Evolutionary conservation across 305 asterid genomes (phyloP), one percentile per base, ranked within the genome.

Genomic region (Solanum aculeatissimum): DNA sequence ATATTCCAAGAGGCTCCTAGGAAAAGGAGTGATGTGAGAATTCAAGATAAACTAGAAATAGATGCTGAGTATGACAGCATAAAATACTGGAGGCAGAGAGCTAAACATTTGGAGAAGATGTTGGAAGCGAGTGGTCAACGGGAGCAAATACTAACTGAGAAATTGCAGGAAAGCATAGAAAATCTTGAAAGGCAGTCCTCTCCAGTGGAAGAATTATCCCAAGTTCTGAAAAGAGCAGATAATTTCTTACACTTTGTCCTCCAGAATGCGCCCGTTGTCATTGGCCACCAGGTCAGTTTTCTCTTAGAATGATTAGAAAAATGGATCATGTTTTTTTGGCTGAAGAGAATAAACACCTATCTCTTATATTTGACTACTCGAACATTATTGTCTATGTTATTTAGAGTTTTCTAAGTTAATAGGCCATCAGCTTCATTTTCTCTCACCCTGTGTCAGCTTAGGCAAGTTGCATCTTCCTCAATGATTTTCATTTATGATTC

Each of bases 261-360:
- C 62, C 98, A 95, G 84, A 95, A 92, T 89, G 98, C 98, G 25
- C 98, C 98, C 0, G 98, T 95, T 86, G 98, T 95, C 71, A 95
- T 94, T 23, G 98, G 98, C 63, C 98, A 95, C 81, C 98, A 94
- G 96, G 98, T 95, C 89, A 57, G 35, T 54, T 32, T n/a, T 42
- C 77, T 43, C 40, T 80, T 42, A 53, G 68, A 43, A 84, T 84
- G 58, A 82, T 74, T 7, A 62, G 9, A 5, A 1, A 62, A 25
- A 62, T 62, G 40, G 35, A 8, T 62, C 2, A 2, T 63, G 3
- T 27, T 63, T 11, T 11, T 63, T 13, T n/a, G 1, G 11, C 27
- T 13, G 70, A 27, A 4, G 70, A 63, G 70, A 63, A 63, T 63
- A 3, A 32, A 65, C 71, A 65, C 21, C 42, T 63, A 6, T 14